Evolutionary conservation across 129 eudicot genomes (phyloP).

Genomic region (Centaurea solstitialis): DNA sequence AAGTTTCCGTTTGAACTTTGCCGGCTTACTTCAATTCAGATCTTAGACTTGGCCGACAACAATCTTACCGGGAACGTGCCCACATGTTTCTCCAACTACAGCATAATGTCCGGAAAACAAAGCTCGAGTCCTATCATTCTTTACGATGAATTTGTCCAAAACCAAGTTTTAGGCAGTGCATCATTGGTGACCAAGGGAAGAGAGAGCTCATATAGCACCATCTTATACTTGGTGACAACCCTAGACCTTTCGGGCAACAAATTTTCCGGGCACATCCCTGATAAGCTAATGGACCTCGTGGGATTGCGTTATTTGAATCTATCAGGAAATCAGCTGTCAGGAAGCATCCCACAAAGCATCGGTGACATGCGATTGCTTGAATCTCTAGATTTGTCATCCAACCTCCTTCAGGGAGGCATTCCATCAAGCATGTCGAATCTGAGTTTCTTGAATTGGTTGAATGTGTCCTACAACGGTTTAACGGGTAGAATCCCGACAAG

Average conservation of each 20-base stretch:
- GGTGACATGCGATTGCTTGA: conserved; percentile 29
- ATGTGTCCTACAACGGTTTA: conserved; percentile 17
- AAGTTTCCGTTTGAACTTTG: conserved; percentile 37
- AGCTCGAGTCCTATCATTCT: neutral
- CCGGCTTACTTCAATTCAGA: conserved; percentile 28
- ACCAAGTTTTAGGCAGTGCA: conserved; percentile 1
- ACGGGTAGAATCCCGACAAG: conserved; percentile 28
- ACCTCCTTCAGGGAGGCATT: conserved; percentile 28
- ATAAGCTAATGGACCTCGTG: conserved; percentile 16
- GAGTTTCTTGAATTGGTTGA: conserved; percentile 11
- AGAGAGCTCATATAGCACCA: neutral
- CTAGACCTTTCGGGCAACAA: conserved; percentile 41
- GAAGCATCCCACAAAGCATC: conserved; percentile 35
- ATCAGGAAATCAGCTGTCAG: conserved; percentile 31
- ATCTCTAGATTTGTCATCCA: conserved; percentile 37
- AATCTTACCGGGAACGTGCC: conserved; percentile 42
- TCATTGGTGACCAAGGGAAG: conserved; percentile 27
- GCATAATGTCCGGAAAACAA: conserved; percentile 6
- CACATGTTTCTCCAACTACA: conserved; percentile 29
- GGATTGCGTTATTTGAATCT: conserved; percentile 32
- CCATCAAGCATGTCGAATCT: conserved; percentile 13
- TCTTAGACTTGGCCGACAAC: conserved; percentile 28
- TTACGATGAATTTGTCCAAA: neutral
- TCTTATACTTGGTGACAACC: conserved; percentile 14
- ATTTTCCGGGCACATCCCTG: conserved; percentile 31